Conservation (phyloP, 2,329 filamentous ascomycete genomes). For the Aureobasidium sp. region DNA sequence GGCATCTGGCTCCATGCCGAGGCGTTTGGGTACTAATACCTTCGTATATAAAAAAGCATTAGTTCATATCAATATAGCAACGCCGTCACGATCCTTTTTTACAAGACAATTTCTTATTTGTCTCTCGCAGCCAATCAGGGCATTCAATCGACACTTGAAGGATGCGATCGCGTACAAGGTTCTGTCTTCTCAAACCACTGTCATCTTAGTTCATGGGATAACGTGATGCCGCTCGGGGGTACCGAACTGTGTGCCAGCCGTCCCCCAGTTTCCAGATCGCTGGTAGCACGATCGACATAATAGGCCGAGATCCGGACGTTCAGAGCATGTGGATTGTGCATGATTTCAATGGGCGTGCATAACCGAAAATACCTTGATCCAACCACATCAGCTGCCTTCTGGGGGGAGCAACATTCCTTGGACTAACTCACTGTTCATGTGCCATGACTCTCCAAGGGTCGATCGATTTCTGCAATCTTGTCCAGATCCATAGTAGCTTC, state of each 20-base stretch:
- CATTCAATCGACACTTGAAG: neutral
- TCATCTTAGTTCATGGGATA: neutral
- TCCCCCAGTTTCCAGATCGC: neutral
- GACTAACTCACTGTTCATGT: too few species aligned
- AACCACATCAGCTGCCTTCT: neutral
- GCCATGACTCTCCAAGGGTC: neutral
- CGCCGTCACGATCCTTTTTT: neutral
- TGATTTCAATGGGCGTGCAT: neutral
- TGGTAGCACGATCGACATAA: neutral
- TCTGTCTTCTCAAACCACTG: neutral
- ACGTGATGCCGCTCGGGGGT: neutral
- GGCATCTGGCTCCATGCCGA: slow-evolving; percentile 56
- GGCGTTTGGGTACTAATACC: slow-evolving; percentile 41
- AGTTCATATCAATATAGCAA: neutral
- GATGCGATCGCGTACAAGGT: slow-evolving; percentile 7
- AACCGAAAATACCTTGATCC: neutral
- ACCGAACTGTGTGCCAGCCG: neutral
- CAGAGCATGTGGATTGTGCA: slow-evolving; percentile 6
- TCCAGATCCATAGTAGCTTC: neutral
- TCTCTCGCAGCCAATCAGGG: neutral
- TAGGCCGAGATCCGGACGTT: neutral
- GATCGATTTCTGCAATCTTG: too few species aligned
- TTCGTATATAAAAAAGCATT: neutral
- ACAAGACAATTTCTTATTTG: neutral
- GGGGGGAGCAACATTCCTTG: neutral